Conservation (phyloP, 371 early-diverging fungal species). For the Lichtheimia ramosa region DNA sequence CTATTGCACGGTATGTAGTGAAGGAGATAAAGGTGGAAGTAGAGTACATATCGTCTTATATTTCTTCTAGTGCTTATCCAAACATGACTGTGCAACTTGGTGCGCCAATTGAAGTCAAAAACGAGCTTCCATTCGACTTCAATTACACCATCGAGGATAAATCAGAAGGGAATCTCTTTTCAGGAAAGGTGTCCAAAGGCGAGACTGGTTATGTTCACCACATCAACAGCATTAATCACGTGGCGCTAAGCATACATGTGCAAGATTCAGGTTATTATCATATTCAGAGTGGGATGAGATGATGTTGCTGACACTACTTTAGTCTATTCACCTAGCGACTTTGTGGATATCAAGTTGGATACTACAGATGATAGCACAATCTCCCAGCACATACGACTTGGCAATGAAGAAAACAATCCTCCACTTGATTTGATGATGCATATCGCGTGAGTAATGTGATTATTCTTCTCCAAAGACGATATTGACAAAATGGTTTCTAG, state of each 20-base stretch:
- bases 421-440: slow-evolving; percentile 59
- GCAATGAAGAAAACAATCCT: slow-evolving; percentile 41
- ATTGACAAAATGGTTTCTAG: slow-evolving; percentile 7
- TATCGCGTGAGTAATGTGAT: slow-evolving; percentile 28
- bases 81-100: slow-evolving; percentile 65
- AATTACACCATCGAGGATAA: slow-evolving; percentile 40
- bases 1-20: slow-evolving; percentile 19
- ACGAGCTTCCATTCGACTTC: slow-evolving; percentile 79
- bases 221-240: slow-evolving; percentile 56
- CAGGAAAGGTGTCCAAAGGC: slow-evolving; percentile 50
- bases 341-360: neutral
- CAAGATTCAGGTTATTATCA: slow-evolving; percentile 50
- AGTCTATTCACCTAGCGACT: neutral
- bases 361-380: neutral
- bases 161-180: slow-evolving; percentile 42
- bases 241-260: slow-evolving; percentile 62
- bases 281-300: neutral
- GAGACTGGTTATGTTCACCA: slow-evolving; percentile 60
- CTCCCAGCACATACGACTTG: neutral
- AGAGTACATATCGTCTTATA: no score
- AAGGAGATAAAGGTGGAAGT: no score
- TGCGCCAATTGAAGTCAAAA: slow-evolving; percentile 82
- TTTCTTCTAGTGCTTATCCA: slow-evolving; percentile 54
- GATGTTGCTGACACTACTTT: neutral
- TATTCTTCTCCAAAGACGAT: no score